Percentiles rank a stretch among this genome's conserved stretches.
phyloP scores from a whole-genome alignment of 1,284 basidiomycete genomes.

The Leucoagaricus sp. region DNA sequence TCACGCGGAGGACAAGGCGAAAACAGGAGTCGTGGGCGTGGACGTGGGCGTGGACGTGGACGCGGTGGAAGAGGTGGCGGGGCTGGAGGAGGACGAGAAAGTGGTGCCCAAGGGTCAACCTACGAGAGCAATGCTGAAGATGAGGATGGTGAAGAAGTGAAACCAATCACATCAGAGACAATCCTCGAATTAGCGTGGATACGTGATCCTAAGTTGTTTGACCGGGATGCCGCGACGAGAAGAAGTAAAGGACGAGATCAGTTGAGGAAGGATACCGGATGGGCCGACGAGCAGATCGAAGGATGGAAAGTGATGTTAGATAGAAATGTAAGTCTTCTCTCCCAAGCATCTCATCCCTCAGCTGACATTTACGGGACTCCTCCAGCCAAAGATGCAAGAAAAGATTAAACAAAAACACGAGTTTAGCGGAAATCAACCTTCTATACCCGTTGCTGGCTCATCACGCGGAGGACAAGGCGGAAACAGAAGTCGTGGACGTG shows the following conservation, averaged over 20 bases:
- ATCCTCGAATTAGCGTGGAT: conserved; percentile 79
- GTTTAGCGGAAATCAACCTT: conserved; percentile 62
- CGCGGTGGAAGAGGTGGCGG: conserved; percentile 34
- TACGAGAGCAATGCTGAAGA: conserved; percentile 35
- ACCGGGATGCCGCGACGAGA: conserved; percentile 72
- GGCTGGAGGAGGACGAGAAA: conserved; percentile 37
- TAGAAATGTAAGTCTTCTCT: conserved; percentile 12
- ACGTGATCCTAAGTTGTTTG: conserved; percentile 70
- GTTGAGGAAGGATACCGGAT: conserved; percentile 17
- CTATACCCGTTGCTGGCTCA: conserved; percentile 20
- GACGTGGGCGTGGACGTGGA: conserved; percentile 29
- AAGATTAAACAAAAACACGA: conserved; percentile 72
- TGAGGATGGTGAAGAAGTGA: conserved; percentile 36
- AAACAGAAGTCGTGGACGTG: conserved; percentile 21
- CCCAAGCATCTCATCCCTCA: conserved; percentile 1
- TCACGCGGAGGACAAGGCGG: conserved; percentile 24
- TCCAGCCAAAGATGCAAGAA: conserved; percentile 68
- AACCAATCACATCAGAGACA: conserved; percentile 49
- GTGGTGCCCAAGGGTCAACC: conserved; percentile 37
- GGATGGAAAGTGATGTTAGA: conserved; percentile 19
- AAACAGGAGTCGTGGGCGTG: conserved; percentile 24
- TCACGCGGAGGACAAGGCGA: conserved; percentile 24
- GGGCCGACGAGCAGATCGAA: conserved; percentile 19
- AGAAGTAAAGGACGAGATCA: conserved; percentile 65
- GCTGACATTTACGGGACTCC: not conserved